Evolutionary conservation across 345 rosid genomes (phyloP), one percentile per base, ranked within the genome.

Genomic region (Syzygium aqueum): DNA sequence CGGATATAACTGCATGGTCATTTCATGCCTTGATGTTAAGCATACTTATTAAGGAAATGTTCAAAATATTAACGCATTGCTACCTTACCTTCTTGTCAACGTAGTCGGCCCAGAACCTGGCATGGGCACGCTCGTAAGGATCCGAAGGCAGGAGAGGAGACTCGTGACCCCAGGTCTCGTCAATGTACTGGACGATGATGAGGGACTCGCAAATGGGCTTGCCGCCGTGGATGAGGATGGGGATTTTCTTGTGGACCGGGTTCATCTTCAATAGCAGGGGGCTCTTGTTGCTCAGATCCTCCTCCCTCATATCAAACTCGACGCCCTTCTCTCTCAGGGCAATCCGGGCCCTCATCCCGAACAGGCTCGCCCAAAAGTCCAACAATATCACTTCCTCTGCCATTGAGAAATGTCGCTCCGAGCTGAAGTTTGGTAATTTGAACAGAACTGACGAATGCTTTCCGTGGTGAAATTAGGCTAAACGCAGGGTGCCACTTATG

Each of bases 341-440:
- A 50, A 86, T 86, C 77, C 56, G 86, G 57, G 53, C 85, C 77
- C 90, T 86, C 84, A 83, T 86, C 52, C 84, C 90, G 53, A 46
- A 89, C 16, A 87, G 28, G 86, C 88, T 89, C 22, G 77, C n/a
- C 90, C 90, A 86, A 77, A 83, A 88, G 84, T 88, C 86, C 23
- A 88, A 28, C 43, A 86, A 53, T 8, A 86, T 84, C n/a, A 88
- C 88, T 83, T 52, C 86, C 43, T 86, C 86, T 11, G 54, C 88
- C 86, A 86, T 89, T 14, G n/a, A n/a, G 85, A 82, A 82, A 49
- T 82, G 53, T 37, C 53, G 28, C 8, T 49, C 22, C 50, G 27
- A 40, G 50, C 84, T 49, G 53, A 51, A 28, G 77, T 63, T 10
- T 57, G 6, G 77, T n/a, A 28, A 63, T 63, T 28, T 63, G 77